phyloP scores from a whole-genome alignment of 768 basidiomycete genomes.

The Dioszegia crocea region DNA sequence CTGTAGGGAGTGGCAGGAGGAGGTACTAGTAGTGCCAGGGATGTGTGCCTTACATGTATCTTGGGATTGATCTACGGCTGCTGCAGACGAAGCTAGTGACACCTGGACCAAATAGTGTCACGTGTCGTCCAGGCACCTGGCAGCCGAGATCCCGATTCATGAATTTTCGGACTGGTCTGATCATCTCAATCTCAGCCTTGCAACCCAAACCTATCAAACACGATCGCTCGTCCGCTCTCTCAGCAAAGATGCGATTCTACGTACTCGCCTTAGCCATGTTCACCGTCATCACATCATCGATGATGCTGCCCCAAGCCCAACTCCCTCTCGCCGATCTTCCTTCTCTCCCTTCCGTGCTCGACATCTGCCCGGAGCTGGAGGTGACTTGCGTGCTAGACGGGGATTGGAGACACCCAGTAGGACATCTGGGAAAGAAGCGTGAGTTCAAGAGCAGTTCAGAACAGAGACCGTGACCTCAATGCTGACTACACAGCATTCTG shows the following conservation, averaged over 20 bases:
- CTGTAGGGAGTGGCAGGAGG: slow-evolving; percentile 42
- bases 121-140: too few relatives aligned
- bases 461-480: background rate
- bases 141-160: too few relatives aligned
- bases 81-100: too few relatives aligned
- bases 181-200: too few relatives aligned
- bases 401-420: slow-evolving; percentile 35
- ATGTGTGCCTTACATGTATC: too few relatives aligned
- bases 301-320: background rate
- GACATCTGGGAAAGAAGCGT: slow-evolving; percentile 25
- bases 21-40: background rate
- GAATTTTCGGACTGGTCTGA: too few relatives aligned
- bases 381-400: slow-evolving; percentile 35
- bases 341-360: background rate
- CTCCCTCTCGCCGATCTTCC: background rate
- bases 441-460: background rate
- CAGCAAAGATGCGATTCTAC: background rate
- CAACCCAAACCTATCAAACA: too few relatives aligned
- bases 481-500: slow-evolving; percentile 24
- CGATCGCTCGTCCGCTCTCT: background rate
- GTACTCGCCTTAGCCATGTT: background rate
- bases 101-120: too few relatives aligned
- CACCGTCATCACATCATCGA: background rate
- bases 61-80: background rate
- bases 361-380: slow-evolving; percentile 30